Conservation (phyloP, 257 asterid species). For the Mentha longifolia region DNA sequence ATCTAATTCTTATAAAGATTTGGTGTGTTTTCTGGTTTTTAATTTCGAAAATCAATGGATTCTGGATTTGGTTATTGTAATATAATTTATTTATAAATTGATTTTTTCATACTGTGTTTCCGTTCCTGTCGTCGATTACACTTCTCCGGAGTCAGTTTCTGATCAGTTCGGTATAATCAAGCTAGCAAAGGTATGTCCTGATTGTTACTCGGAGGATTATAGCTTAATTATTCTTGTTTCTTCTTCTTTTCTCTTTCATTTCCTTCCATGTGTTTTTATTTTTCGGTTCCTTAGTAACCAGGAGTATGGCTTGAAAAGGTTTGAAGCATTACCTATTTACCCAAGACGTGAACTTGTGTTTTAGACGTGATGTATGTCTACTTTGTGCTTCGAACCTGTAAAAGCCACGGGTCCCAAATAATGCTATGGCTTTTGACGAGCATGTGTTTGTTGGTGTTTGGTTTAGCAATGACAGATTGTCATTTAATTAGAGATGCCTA, state of each 20-base stretch:
- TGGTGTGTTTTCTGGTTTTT: slow-evolving; percentile 47
- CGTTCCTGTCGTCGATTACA: neutral
- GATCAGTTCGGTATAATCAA: slow-evolving; percentile 12
- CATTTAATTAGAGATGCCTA: neutral
- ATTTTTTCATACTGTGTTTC: slow-evolving; percentile 24
- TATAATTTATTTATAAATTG: slow-evolving; percentile 41
- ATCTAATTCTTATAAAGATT: slow-evolving; percentile 44
- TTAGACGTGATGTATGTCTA: neutral
- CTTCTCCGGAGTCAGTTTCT: slow-evolving; percentile 11
- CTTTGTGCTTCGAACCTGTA: neutral
- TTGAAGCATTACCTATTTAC: too few species aligned
- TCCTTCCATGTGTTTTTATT: too few species aligned
- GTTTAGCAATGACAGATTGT: neutral
- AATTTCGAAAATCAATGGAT: slow-evolving; percentile 43
- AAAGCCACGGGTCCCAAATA: neutral
- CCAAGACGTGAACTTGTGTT: too few species aligned
- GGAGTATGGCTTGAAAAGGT: too few species aligned
- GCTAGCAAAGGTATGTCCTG: slow-evolving; percentile 22
- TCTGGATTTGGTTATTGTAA: slow-evolving; percentile 52
- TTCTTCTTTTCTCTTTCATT: too few species aligned
- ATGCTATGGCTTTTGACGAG: too few species aligned
- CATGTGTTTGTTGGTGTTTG: neutral
- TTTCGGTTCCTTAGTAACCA: too few species aligned
- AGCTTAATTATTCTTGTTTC: too few species aligned
- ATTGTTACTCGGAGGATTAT: neutral